Evolutionary conservation across 2,329 filamentous ascomycete species (phyloP), one percentile per base, ranked within the genome.

Genomic region (Acephala macrosclerotiorum): DNA sequence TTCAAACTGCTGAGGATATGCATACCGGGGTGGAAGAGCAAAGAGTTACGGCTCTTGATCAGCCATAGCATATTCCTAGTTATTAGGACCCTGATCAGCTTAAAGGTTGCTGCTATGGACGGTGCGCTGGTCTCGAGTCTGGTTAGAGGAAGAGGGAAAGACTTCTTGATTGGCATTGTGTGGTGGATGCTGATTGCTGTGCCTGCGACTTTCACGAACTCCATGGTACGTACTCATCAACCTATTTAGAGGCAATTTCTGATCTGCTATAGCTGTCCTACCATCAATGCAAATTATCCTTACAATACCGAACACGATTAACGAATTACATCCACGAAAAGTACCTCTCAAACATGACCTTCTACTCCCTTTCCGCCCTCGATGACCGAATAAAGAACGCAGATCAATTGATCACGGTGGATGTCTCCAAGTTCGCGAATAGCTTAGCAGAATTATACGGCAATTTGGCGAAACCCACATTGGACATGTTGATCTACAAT

Each of bases 171-270:
- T 72, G 89, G 93, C 0, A 89, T 99, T 73, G 87, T 96, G 6
- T 97, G 95, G 94, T 99, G 96, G 96, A 99, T 99, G 96, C 78
- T 95, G 63, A 96, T 99, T 71, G 95, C 96, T 29, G 86, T 99
- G 18, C 96, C 96, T 11, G 96, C 96, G 1, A 98, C 96, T 0
- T 97, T 98, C 77, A 99, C 96, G 47, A 99, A 99, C 79, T 97
- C 94, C 0, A 99, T 99, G 96, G 92, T 96, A 79, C 79, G 87
- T 12, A 47, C 47, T 35, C 22, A 20, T 11, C 11, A 45, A 47
- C 7, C 2, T 55, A 14, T 47, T 45, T 35, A 25, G 2, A 22
- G 36, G 58, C 26, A 3, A 56, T 25, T 70, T 57, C 69, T 68
- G 63, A 68, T 1, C 40, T 8, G 1, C 20, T 36, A 64, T 75